Base-by-base conservation (phyloP, 2,329 filamentous ascomycete species). In the Fusarium oligoseptatum region DNA sequence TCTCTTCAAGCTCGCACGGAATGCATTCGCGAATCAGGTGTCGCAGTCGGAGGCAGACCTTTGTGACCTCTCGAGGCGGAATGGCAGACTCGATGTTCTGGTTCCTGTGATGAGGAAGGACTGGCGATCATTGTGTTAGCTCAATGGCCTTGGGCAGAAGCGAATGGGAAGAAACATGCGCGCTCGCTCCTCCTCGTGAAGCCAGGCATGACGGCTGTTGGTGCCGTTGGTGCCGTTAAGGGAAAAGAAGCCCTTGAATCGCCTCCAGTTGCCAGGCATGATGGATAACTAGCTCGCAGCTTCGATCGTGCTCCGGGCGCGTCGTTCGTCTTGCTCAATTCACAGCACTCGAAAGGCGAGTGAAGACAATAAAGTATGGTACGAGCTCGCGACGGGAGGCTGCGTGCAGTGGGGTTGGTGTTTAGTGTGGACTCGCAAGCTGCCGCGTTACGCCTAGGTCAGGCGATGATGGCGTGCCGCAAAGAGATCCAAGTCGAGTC, bases 1-100 rank as follows among this genome's bases (percentile, higher is more conserved):
- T 87, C 80, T 94, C 91, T 67, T 97, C 92, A 43, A 99, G 88
- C 83, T 99, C 97, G 85, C 94, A 98, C 2, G 96, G 94, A 29
- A 99, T 90, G 65, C 95, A 92, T 81, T 95, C 90, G 83, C 98
- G 95, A 78, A 99, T 92, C 77, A 98, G 91, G 81, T 97, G 95
- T 78, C 96, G 97, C 74, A 99, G 87, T 67, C 95, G 94, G 17
- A 99, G 89, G 29, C 95, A 96, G 66, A 97, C 89, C 81, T 95
- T 95, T 71, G 96, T 98, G 71, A 98, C 95, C 78, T 97, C 93
- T 69, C 89, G 87, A 14, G 95, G 88, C 1, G 94, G 90, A 39
- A 96, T 91, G 32, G 93, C 91, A 12, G 94, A 92, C 48, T 91
- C 83, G 50, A 92, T 84, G 1, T 86, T 81, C 14, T 89, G 88